These are phyloP conservation scores for Collybia sp. DNA, from an alignment of 768 basidiomycete species.

Conservation along the genomic window DNA sequence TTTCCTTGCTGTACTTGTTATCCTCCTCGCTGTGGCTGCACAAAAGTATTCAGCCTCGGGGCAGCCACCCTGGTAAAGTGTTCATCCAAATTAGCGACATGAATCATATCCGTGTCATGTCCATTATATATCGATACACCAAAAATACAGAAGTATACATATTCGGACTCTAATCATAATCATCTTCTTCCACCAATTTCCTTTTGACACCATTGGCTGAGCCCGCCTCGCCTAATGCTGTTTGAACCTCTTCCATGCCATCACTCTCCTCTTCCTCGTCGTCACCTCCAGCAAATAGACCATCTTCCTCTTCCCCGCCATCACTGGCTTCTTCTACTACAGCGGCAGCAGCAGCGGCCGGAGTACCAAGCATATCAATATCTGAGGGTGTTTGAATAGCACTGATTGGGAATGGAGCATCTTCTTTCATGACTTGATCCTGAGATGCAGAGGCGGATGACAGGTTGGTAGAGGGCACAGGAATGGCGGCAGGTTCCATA, in stretches of 20 bases:
- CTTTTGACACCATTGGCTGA: conserved; percentile 62
- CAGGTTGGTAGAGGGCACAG: conserved; percentile 23
- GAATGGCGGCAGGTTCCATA: conserved; percentile 63
- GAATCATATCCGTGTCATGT: no score
- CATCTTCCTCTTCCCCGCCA: conserved; percentile 69
- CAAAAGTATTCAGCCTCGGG: conserved; percentile 18
- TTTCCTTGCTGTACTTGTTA: conserved; percentile 35
- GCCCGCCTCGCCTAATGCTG: conserved; percentile 32
- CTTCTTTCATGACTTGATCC: conserved; percentile 34
- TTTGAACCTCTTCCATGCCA: conserved; percentile 75
- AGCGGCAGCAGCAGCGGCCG: conserved; percentile 27
- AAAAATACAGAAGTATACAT: conserved; percentile 1
- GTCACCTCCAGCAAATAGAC: conserved; percentile 71
- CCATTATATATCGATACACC: no score
- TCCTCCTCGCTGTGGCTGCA: conserved; percentile 37
- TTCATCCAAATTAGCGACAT: conserved; percentile 1
- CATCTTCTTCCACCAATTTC: conserved; percentile 82
- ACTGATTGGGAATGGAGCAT: conserved; percentile 54
- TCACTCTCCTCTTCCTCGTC: conserved; percentile 79
- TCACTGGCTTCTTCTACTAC: conserved; percentile 64
- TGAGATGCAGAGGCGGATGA: conserved; percentile 24
- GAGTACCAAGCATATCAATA: conserved; percentile 55
- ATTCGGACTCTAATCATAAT: conserved; percentile 56
- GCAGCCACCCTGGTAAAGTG: conserved; percentile 10
- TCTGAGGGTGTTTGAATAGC: conserved; percentile 66